These are phyloP conservation scores for Cytospora chrysosperma DNA, from an alignment of 2,329 filamentous ascomycete species.

Conservation along the genomic window DNA sequence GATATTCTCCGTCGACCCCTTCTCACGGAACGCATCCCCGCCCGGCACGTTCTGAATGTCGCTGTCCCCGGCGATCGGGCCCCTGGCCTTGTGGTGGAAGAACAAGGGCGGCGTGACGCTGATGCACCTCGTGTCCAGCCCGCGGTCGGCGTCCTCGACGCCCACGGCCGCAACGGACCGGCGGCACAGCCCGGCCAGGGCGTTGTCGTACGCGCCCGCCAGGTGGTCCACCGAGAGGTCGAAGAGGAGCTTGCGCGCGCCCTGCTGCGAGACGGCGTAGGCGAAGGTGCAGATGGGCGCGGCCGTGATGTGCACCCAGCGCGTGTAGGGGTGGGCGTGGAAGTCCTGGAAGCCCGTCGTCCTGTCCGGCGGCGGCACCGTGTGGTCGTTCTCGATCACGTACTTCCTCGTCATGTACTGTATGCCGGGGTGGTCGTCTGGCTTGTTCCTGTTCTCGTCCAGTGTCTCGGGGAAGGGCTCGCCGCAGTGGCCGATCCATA, in stretches of 20 bases:
- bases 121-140: slow-evolving; percentile 31
- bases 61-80: slow-evolving; percentile 32
- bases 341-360: slow-evolving; percentile 34
- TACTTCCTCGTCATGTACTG: slow-evolving; percentile 31
- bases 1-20: slow-evolving; percentile 35
- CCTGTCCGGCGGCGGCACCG: slow-evolving; percentile 29
- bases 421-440: slow-evolving; percentile 25
- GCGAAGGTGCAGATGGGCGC: slow-evolving; percentile 30
- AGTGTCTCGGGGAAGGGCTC: slow-evolving; percentile 32
- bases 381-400: slow-evolving; percentile 29
- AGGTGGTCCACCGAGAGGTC: slow-evolving; percentile 37
- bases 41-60: slow-evolving; percentile 33
- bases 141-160: slow-evolving; percentile 16
- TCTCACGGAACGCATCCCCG: slow-evolving; percentile 28
- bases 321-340: slow-evolving; percentile 19
- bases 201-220: slow-evolving; percentile 35
- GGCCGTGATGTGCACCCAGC: slow-evolving; percentile 13
- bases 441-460: slow-evolving; percentile 29
- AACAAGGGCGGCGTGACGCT: slow-evolving; percentile 37
- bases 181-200: slow-evolving; percentile 39
- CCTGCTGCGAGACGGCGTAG: slow-evolving; percentile 36
- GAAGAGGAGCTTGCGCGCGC: slow-evolving; percentile 36
- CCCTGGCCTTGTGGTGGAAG: slow-evolving; percentile 35
- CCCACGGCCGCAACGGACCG: slow-evolving; percentile 30
- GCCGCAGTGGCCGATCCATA: slow-evolving; percentile 53